Evolutionary conservation across 768 basidiomycete genomes (phyloP).

Genomic region (Lactarius vividus): DNA sequence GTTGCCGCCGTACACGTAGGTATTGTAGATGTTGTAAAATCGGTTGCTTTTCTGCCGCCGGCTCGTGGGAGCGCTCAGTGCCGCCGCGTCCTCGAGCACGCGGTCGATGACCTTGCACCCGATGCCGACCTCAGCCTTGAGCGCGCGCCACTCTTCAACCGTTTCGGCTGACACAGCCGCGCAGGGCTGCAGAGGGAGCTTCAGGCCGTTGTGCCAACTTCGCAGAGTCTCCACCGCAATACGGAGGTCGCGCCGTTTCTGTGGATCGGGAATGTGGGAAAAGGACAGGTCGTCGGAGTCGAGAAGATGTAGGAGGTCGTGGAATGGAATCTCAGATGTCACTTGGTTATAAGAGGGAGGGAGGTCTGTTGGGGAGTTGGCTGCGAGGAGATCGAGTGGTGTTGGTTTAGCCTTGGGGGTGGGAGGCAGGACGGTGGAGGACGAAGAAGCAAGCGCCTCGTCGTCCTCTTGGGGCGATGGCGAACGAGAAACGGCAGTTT

Average conservation of each 20-base stretch:
- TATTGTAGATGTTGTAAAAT: constrained; percentile 89
- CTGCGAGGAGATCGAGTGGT: constrained; percentile 12
- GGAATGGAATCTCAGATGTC: constrained; percentile 35
- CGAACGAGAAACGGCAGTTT: constrained; percentile 42
- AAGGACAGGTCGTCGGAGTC: constrained; percentile 25
- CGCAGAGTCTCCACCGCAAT: constrained; percentile 58
- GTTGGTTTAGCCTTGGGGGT: constrained; percentile 54
- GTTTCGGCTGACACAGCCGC: constrained; percentile 60
- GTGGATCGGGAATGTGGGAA: constrained; percentile 23
- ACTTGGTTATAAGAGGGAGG: constrained; percentile 75
- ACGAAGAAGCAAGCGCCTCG: constrained; percentile 67
- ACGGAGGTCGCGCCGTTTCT: constrained; percentile 40
- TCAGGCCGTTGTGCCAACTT: constrained; percentile 67
- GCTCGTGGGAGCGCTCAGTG: constrained; percentile 10
- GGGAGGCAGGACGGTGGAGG: constrained; percentile 68
- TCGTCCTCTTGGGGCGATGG: constrained; percentile 45
- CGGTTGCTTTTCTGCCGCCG: constrained; percentile 41
- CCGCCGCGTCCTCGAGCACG: constrained; percentile 44
- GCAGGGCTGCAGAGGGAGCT: constrained; percentile 43
- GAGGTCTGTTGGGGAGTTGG: constrained; percentile 44
- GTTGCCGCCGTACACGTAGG: constrained; percentile 51
- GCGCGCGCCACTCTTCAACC: constrained; percentile 71
- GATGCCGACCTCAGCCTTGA: constrained; percentile 78
- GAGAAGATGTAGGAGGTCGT: constrained; percentile 30
- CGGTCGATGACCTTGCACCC: constrained; percentile 77